Evolutionary conservation across 495 filamentous ascomycete genomes (phyloP), one percentile per base, ranked within the genome.

Genomic region (Tuber calosporum): DNA sequence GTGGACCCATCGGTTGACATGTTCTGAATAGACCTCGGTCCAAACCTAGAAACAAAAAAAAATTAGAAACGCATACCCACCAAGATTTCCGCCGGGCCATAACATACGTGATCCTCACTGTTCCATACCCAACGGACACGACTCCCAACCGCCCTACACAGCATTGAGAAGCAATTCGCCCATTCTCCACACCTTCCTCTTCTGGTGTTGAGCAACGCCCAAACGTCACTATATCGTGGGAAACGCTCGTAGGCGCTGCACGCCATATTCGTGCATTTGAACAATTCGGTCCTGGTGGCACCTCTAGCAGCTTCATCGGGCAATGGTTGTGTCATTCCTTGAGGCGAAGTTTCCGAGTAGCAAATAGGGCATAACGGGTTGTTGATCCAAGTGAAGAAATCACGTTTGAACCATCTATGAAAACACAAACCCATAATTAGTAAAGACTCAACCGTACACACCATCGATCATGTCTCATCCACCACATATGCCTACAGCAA

Each of bases 81-180:
- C 17, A 4, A n/a, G 2, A 58, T 11, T 58, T 22, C 69, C 19
- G 1, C 6, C 41, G 1, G 22, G 5, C 62, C 37, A 26, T 36
- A 66, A 78, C 79, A 69, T 73, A 81, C 80, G 75, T 96, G 91
- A 82, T 99, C 96, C 83, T 99, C 95, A 41, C 90, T 89, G 76
- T 97, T 97, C 96, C 96, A 99, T 39, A 99, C 92, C 96, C 96
- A 99, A 76, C 95, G 88, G 26, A 97, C 95, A 66, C 96, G 88
- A 45, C 89, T 90, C 42, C 94, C 94, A 40, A 98, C 88, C 9
- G 95, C 95, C 66, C 95, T 88, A 84, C 95, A 98, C 34, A 99
- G 87, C 95, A 99, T 99, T 83, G 91, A 93, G 84, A 99, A 99
- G 84, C 94, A 97, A 83, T 97, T 97, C 70, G 91, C 94, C 94